A percentile compares a stretch with the other conserved stretches of the same genome.
These are phyloP conservation scores for Brettanomyces sp. DNA, from an alignment of 805 yeast species.

Conservation along the genomic window DNA sequence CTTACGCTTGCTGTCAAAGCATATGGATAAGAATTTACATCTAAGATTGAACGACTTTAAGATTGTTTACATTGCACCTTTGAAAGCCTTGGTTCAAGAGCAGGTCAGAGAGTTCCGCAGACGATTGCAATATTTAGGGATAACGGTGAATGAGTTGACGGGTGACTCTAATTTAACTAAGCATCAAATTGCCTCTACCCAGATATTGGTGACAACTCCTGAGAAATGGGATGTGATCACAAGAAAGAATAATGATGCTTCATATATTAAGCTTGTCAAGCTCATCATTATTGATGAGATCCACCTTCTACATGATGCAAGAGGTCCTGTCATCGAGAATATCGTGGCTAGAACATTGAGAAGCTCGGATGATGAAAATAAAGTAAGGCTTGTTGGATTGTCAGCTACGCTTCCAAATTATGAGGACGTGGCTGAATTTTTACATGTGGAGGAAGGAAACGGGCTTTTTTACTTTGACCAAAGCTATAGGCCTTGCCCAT, in stretches of 20 bases:
- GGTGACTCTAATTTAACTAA: slow-evolving; percentile 79
- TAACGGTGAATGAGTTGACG: slow-evolving; percentile 75
- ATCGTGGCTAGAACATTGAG: slow-evolving; percentile 70
- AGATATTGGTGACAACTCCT: slow-evolving; percentile 84
- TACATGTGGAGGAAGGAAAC: slow-evolving; percentile 48
- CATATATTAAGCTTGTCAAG: slow-evolving; percentile 54
- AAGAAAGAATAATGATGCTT: slow-evolving; percentile 62
- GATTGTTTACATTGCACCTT: slow-evolving; percentile 83
- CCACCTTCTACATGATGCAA: slow-evolving; percentile 83
- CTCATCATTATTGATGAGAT: slow-evolving; percentile 84
- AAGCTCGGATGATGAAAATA: slow-evolving; percentile 33
- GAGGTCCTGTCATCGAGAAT: slow-evolving; percentile 92
- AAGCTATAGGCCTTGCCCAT: slow-evolving; percentile 83
- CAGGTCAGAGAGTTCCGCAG: slow-evolving; percentile 81
- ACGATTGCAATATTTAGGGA: slow-evolving; percentile 53
- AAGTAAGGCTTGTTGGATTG: slow-evolving; percentile 68
- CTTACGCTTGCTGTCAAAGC: slow-evolving; percentile 50
- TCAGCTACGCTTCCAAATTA: slow-evolving; percentile 93
- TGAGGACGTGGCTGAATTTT: slow-evolving; percentile 73
- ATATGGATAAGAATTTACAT: slow-evolving; percentile 36
- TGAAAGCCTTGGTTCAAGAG: slow-evolving; percentile 92
- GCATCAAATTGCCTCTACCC: slow-evolving; percentile 69
- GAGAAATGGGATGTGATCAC: slow-evolving; percentile 98
- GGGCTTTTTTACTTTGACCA: slow-evolving; percentile 80
- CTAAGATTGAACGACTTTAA: slow-evolving; percentile 51